Evolutionary conservation across 345 rosid species (phyloP).

Genomic region (Clausena lansium): DNA sequence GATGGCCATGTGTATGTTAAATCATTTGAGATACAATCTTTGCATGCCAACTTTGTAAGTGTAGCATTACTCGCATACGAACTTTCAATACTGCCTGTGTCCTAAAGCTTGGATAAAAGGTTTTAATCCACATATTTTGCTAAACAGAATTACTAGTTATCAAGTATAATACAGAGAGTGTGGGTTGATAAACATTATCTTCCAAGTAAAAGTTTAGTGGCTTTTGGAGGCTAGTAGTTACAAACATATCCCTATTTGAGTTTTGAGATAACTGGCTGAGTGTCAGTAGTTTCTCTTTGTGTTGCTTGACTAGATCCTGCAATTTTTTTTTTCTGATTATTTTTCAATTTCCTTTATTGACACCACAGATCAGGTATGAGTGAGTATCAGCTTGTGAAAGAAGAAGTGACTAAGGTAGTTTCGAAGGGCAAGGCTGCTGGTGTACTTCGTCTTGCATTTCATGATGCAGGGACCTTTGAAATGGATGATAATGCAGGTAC

Average conservation of each 20-base stretch:
- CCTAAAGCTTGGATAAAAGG: neutral
- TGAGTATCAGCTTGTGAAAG: slow-evolving; percentile 37
- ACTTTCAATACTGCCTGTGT: neutral
- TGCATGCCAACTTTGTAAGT: no score
- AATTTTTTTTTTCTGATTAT: neutral
- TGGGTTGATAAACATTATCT: neutral
- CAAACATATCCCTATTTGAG: neutral
- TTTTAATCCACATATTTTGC: neutral
- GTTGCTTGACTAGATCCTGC: neutral
- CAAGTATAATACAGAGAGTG: neutral
- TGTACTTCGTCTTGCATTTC: slow-evolving; percentile 93
- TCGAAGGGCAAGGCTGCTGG: slow-evolving; percentile 93
- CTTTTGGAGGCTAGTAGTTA: neutral
- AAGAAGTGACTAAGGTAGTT: slow-evolving; percentile 63
- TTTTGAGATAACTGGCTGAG: neutral
- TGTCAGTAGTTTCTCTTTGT: neutral
- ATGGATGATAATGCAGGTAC: slow-evolving; percentile 54
- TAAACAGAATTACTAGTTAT: neutral
- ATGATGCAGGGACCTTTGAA: slow-evolving; percentile 96
- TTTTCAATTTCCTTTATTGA: slow-evolving; percentile 6
- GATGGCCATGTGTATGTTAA: no score
- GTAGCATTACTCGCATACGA: no score
- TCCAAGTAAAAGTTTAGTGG: neutral
- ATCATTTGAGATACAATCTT: no score
- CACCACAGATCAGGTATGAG: slow-evolving; percentile 34